Evolutionary conservation across 1,284 basidiomycete genomes (phyloP), one percentile per base, ranked within the genome.

Genomic region (Gomphus bonarii): DNA sequence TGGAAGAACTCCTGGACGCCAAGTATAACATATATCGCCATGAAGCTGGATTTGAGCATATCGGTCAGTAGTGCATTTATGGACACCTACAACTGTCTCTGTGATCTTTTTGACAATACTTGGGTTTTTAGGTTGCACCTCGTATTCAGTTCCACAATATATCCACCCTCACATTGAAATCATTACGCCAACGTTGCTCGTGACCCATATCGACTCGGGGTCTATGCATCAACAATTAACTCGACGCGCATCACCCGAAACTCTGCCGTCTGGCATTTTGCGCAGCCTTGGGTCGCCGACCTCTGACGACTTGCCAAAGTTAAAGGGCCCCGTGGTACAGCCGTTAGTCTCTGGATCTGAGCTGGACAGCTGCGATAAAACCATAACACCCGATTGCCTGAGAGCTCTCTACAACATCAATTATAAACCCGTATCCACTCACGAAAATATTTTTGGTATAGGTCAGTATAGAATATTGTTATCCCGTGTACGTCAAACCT

Each of bases 81-180:
- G 42, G 6, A 38, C 16, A 4, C 38, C 3, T 25, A n/a, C n/a
- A 30, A 35, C 20, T n/a, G 7, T 43, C 11, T 9, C 8, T 43
- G 20, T 43, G 25, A 11, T 49, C 22, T 47, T 11, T 20, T 36
- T 28, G 16, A 28, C 22, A 28, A 48, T 20, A 48, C 3, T 20
- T 9, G 14, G 14, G 14, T 36, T 6, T 36, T 20, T n/a, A 57
- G 55, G 28, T 40, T 85, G 87, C n/a, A 81, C 79, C 5, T 73
- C 72, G 46, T 91, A 89, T 70, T 82, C 81, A 62, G 71, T 91
- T 8, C 87, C 88, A 0, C 73, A 72, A 58, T 60, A 75, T 58
- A 66, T 91, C 20, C 75, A 83, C 61, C 69, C 70, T 5, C 85
- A 89, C 63, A 66, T 89, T 47, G 85, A 88, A 50, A 68, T 88